Conservation (phyloP, 1,284 basidiomycete species). For the Moesziomyces sp. region DNA sequence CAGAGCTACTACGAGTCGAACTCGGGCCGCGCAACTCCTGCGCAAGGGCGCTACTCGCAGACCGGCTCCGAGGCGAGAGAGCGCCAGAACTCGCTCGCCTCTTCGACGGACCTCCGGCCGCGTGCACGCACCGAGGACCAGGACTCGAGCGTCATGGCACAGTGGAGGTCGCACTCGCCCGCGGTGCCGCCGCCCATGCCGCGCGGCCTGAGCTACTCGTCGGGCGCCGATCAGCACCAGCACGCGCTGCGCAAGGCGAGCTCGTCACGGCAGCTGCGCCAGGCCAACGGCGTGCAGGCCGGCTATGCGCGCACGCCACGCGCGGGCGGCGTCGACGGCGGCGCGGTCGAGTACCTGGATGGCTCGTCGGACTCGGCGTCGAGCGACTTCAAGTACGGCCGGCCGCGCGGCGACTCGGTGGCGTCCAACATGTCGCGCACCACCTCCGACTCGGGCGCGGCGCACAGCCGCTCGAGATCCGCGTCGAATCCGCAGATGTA, state of each 20-base stretch:
- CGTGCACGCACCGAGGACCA: constrained; percentile 61
- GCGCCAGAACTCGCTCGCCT: constrained; percentile 35
- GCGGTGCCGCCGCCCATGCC: constrained; percentile 51
- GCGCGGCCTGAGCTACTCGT: constrained; percentile 39
- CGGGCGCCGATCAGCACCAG: constrained; percentile 46
- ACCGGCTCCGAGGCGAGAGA: constrained; percentile 53
- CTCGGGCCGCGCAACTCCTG: constrained; percentile 49
- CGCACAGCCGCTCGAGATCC: constrained; percentile 45
- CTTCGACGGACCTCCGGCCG: constrained; percentile 35
- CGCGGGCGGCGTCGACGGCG: constrained; percentile 23
- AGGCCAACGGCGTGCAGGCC: constrained; percentile 13
- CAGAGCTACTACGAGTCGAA: constrained; percentile 35
- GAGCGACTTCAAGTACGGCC: constrained; percentile 17
- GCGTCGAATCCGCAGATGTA: constrained; percentile 54
- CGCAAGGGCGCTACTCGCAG: constrained; percentile 50
- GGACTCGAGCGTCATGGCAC: constrained; percentile 53
- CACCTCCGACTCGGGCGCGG: constrained; percentile 33
- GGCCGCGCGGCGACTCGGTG: constrained; percentile 29
- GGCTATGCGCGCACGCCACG: constrained; percentile 12
- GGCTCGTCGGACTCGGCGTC: constrained; percentile 37
- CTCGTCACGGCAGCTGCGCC: constrained; percentile 52
- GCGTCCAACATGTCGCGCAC: constrained; percentile 44
- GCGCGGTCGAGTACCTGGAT: constrained; percentile 48
- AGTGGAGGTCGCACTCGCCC: constrained; percentile 61
- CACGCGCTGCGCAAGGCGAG: constrained; percentile 56